Evolutionary conservation across 768 basidiomycete genomes (phyloP).

Genomic region (Clavulina sp.): DNA sequence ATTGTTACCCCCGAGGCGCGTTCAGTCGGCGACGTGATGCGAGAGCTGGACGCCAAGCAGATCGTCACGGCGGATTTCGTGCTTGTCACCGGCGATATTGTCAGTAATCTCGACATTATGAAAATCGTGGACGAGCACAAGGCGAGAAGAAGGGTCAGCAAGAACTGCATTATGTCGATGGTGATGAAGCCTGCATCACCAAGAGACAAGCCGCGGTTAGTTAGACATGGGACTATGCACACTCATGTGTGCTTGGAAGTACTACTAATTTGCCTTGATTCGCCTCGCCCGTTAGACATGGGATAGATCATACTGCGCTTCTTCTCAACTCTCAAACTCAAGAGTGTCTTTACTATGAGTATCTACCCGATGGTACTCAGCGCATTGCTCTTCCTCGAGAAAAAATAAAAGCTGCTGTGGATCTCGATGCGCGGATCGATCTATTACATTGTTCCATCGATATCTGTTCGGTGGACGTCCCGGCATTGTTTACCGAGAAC

Average conservation of each 20-base stretch:
- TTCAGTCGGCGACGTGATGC: slow-evolving; percentile 82
- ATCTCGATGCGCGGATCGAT: slow-evolving; percentile 78
- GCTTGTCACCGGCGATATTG: slow-evolving; percentile 77
- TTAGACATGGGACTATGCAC: slow-evolving; percentile 11
- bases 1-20: slow-evolving; percentile 73
- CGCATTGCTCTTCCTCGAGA: slow-evolving; percentile 59
- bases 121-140: slow-evolving; percentile 81
- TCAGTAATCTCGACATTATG: slow-evolving; percentile 83
- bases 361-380: slow-evolving; percentile 43
- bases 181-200: slow-evolving; percentile 64
- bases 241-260: too few species aligned
- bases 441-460: slow-evolving; percentile 80
- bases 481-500: slow-evolving; percentile 93
- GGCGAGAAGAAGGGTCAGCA: slow-evolving; percentile 67
- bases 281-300: slow-evolving; percentile 29
- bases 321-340: slow-evolving; percentile 58
- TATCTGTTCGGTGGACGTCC: slow-evolving; percentile 89
- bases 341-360: slow-evolving; percentile 74
- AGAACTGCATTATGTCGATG: slow-evolving; percentile 94
- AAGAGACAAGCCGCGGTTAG: slow-evolving; percentile 42
- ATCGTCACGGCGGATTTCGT: slow-evolving; percentile 84
- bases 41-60: slow-evolving; percentile 83
- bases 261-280: not conserved
- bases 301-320: slow-evolving; percentile 59
- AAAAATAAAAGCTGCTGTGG: slow-evolving; percentile 48